These are phyloP conservation scores for Dothidotthia symphoricarpi DNA, from an alignment of 2,329 filamentous ascomycete genomes.

Conservation along the genomic window DNA sequence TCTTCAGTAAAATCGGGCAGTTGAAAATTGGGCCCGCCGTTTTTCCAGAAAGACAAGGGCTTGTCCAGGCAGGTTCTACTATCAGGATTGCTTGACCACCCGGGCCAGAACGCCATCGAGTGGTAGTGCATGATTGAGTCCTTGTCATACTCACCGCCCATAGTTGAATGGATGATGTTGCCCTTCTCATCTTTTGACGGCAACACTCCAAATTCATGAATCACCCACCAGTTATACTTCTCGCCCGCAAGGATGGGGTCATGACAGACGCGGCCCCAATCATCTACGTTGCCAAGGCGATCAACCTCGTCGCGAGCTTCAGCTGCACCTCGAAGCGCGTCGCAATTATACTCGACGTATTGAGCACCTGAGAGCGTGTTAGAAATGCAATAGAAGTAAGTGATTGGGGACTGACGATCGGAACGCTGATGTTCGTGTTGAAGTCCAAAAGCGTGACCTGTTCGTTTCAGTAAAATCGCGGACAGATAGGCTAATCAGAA, in stretches of 20 bases:
- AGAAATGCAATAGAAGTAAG: no score
- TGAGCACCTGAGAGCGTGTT: no score
- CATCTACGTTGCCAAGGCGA: neutral
- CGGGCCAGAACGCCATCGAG: neutral
- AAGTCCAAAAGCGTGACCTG: conserved; percentile 1
- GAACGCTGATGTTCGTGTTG: conserved; percentile 3
- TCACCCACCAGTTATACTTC: conserved; percentile 1
- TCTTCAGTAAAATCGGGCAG: neutral
- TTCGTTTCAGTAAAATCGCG: neutral
- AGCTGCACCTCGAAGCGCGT: neutral
- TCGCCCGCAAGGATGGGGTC: conserved; percentile 1
- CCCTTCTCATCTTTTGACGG: neutral
- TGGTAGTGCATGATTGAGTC: conserved; percentile 6
- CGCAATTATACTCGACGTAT: conserved; percentile 1
- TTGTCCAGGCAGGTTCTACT: neutral
- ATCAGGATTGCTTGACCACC: neutral
- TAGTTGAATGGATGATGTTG: neutral
- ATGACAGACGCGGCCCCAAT: conserved; percentile 3
- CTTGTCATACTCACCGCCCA: conserved; percentile 3
- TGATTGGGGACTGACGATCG: neutral
- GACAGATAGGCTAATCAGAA: neutral
- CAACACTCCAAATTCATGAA: conserved; percentile 1
- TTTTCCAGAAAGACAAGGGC: neutral
- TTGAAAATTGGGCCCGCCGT: neutral
- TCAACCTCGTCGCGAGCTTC: conserved; percentile 2